Conservation (phyloP, 106 monocot genomes). For the Dendrobium officinale region DNA sequence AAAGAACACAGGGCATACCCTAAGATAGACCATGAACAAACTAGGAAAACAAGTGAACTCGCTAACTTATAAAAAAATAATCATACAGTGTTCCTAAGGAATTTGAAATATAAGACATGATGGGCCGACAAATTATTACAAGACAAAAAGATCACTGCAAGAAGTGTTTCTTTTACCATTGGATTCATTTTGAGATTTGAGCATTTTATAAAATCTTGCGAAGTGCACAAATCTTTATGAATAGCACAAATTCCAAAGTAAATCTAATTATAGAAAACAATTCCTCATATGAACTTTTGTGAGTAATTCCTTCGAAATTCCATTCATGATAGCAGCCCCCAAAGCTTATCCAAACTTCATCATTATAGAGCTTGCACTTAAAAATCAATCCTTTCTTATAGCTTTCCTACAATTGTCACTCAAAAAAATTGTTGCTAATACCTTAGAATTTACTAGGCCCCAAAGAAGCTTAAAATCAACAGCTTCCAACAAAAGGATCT, state of each 20-base stretch:
- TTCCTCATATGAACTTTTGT: too few relatives aligned
- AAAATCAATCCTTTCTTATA: background rate
- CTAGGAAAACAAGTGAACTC: background rate
- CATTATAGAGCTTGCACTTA: background rate
- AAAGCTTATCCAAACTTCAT: background rate
- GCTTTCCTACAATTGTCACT: background rate
- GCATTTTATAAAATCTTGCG: background rate
- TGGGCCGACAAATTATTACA: background rate
- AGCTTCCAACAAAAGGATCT: background rate
- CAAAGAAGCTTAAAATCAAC: background rate
- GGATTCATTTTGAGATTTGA: background rate
- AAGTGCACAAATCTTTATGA: background rate
- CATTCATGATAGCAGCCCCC: background rate
- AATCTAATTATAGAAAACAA: background rate
- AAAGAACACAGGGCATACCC: background rate
- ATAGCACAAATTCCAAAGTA: background rate
- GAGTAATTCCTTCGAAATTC: too few relatives aligned
- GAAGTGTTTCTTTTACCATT: background rate
- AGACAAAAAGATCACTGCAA: background rate
- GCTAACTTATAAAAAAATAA: background rate
- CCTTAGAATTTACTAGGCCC: background rate
- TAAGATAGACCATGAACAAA: background rate
- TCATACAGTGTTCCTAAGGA: background rate
- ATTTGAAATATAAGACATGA: background rate
- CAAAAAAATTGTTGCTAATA: background rate